Conservation (phyloP, 2,329 filamentous ascomycete genomes). For the Paraphaeosphaeria sporulosa region DNA sequence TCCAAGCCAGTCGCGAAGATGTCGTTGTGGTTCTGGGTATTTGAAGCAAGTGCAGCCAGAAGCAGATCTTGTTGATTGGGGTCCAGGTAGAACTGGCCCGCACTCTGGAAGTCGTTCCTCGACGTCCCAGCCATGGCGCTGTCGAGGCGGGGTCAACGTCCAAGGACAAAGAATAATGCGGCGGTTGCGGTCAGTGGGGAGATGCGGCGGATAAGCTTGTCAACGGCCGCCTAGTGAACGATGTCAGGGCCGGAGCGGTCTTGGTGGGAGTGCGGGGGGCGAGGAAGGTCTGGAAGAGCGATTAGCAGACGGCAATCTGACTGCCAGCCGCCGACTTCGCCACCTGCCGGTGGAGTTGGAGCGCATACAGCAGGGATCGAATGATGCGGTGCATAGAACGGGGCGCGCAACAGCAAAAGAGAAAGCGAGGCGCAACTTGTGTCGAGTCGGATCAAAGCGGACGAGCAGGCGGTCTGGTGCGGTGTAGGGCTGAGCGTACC, state of each 20-base stretch:
- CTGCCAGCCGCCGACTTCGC: constrained; percentile 4
- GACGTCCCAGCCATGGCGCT: constrained; percentile 46
- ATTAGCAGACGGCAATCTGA: constrained; percentile 10
- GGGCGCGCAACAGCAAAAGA: neutral
- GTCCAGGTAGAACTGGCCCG: constrained; percentile 54
- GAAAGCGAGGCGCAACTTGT: neutral
- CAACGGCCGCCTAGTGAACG: constrained; percentile 3
- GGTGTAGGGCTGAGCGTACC: constrained; percentile 22
- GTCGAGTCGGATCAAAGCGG: constrained; percentile 26
- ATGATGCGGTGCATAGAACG: constrained; percentile 1
- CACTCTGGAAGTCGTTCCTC: constrained; percentile 50
- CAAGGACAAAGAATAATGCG: neutral
- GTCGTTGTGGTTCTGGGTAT: constrained; percentile 47
- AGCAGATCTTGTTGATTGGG: constrained; percentile 57
- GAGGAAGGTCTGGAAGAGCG: constrained; percentile 7
- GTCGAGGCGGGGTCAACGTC: constrained; percentile 28
- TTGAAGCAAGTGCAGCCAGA: constrained; percentile 56
- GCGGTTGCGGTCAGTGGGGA: neutral
- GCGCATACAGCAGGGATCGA: neutral
- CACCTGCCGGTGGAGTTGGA: neutral
- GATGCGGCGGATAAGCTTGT: neutral
- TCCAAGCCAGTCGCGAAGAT: constrained; percentile 35
- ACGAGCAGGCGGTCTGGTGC: constrained; percentile 22
- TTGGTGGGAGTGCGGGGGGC: constrained; percentile 3
- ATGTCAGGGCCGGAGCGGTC: neutral